Conservation (phyloP, 169 alveolate genomes). For the Cryptosporidium andersoni region DNA sequence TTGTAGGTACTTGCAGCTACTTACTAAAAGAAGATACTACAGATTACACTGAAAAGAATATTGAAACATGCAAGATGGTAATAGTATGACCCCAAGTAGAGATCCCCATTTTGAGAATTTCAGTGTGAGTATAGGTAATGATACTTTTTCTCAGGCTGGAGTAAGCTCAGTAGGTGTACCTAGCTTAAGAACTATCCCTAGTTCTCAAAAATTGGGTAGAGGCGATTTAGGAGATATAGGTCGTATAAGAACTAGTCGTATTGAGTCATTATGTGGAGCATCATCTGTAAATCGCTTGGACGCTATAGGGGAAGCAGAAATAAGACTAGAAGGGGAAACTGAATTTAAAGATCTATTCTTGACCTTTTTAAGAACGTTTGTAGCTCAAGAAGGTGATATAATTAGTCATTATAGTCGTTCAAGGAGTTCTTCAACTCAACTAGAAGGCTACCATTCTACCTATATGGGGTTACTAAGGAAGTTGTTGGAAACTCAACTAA, state of each 20-base stretch:
- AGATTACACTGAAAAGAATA: neutral
- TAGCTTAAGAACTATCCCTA: conserved; percentile 31
- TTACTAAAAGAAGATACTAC: neutral
- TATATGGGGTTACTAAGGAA: conserved; percentile 41
- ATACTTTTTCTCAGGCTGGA: conserved; percentile 47
- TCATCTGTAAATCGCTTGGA: conserved; percentile 37
- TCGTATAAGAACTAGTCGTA: conserved; percentile 15
- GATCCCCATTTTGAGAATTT: conserved; percentile 20
- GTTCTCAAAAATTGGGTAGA: conserved; percentile 32
- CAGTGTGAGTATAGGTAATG: conserved; percentile 27
- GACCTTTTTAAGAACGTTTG: conserved; percentile 21
- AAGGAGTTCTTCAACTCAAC: neutral
- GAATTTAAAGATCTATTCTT: conserved; percentile 59
- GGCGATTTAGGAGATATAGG: conserved; percentile 54
- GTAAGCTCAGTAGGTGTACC: conserved; percentile 56
- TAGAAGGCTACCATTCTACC: conserved; percentile 13
- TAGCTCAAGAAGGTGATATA: conserved; percentile 45
- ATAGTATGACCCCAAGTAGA: conserved; percentile 31
- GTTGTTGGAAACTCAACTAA: conserved; percentile 43
- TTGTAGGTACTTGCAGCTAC: neutral
- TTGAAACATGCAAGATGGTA: conserved; percentile 61
- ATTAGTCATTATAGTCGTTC: conserved; percentile 28
- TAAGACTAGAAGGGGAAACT: conserved; percentile 36
- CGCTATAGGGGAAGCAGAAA: conserved; percentile 7
- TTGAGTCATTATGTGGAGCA: conserved; percentile 17